Conservation (phyloP, 2,329 filamentous ascomycete species). For the Ceratocystis ficicola region DNA sequence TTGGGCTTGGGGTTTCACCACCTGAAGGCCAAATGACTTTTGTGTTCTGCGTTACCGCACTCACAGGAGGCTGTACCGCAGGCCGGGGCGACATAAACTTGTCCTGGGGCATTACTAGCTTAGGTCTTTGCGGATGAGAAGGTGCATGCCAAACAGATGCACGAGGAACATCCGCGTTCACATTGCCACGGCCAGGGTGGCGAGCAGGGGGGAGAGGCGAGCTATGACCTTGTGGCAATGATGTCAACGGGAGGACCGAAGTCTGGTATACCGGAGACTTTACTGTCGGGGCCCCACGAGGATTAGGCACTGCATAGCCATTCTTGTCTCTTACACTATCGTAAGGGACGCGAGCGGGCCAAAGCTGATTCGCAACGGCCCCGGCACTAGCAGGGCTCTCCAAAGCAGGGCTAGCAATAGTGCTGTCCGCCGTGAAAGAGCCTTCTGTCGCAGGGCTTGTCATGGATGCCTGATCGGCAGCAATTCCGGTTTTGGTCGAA, state of each 20-base stretch:
- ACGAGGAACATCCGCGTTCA: constrained; percentile 1
- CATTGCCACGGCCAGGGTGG: constrained; percentile 9
- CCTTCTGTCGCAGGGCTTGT: background rate
- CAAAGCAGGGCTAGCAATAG: constrained; percentile 1
- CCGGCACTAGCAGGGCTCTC: constrained; percentile 5
- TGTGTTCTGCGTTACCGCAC: background rate
- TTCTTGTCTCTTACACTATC: constrained; percentile 16
- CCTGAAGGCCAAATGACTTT: constrained; percentile 14
- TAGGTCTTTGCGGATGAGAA: background rate
- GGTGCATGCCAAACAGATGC: constrained; percentile 4
- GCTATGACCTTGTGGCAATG: background rate
- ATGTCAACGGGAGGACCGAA: background rate
- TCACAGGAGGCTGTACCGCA: constrained; percentile 13
- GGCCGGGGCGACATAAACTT: constrained; percentile 13
- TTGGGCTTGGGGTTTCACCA: background rate
- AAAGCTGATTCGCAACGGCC: constrained; percentile 7
- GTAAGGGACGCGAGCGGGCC: constrained; percentile 16
- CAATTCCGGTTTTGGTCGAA: background rate
- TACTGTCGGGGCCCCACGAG: background rate
- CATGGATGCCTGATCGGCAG: background rate
- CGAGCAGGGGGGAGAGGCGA: constrained; percentile 4
- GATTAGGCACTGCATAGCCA: constrained; percentile 13
- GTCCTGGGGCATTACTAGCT: constrained; percentile 1
- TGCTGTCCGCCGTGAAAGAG: background rate
- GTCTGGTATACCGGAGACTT: background rate